These are phyloP conservation scores for Hansfordia pulvinata DNA, from an alignment of 2,329 filamentous ascomycete genomes.

Conservation along the genomic window DNA sequence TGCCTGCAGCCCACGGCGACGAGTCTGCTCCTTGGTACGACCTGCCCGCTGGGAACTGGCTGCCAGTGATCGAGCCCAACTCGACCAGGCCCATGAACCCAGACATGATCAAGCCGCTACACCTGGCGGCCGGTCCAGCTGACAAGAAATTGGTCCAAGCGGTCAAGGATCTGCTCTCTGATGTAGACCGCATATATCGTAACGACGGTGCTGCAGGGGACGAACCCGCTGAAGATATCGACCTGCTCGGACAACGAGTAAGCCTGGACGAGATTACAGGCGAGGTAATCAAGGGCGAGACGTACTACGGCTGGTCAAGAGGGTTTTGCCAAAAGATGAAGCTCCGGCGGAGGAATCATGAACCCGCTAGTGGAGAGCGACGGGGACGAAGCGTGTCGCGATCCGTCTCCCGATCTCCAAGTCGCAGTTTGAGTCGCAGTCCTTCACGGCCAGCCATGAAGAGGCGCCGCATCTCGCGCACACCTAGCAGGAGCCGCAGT, in stretches of 20 bases:
- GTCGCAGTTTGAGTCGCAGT: conserved; percentile 18
- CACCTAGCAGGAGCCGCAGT: conserved; percentile 17
- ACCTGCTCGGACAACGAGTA: conserved; percentile 60
- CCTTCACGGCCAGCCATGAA: conserved; percentile 23
- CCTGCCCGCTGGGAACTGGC: conserved; percentile 67
- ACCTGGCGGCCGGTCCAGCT: conserved; percentile 54
- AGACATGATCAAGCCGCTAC: conserved; percentile 55
- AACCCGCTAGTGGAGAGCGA: conserved; percentile 7
- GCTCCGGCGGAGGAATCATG: conserved; percentile 26
- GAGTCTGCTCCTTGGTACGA: conserved; percentile 63
- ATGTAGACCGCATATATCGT: conserved; percentile 56
- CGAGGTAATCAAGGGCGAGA: conserved; percentile 50
- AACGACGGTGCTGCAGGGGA: conserved; percentile 30
- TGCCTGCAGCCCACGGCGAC: conserved; percentile 71
- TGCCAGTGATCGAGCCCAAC: conserved; percentile 66
- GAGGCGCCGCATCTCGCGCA: conserved; percentile 22
- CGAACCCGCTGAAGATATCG: conserved; percentile 45
- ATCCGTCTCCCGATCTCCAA: conserved; percentile 20
- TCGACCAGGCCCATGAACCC: conserved; percentile 63
- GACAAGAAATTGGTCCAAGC: conserved; percentile 51
- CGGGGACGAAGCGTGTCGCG: conserved; percentile 17
- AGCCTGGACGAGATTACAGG: conserved; percentile 53
- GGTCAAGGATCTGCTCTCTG: conserved; percentile 56
- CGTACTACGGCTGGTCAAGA: conserved; percentile 81
- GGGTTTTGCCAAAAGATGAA: conserved; percentile 75